A percentile compares a stretch with the other conserved stretches of the same genome.
These are phyloP conservation scores for Barbarea vulgaris DNA, from an alignment of 345 rosid genomes.

Conservation along the genomic window DNA sequence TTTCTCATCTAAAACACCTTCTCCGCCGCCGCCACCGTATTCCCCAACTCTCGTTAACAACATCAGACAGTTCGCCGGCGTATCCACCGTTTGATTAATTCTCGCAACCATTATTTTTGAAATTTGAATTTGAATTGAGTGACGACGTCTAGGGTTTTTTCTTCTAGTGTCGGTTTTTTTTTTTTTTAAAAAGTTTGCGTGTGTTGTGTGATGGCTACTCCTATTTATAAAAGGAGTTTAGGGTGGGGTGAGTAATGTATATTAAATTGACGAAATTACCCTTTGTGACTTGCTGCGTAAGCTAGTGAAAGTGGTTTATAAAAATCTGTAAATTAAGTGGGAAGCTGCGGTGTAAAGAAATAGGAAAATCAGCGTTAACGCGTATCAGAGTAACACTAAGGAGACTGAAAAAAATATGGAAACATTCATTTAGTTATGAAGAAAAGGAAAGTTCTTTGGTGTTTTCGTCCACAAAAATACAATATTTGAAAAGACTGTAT, in stretches of 20 bases:
- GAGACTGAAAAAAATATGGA: slow-evolving; percentile 13
- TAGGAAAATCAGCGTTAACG: slow-evolving; percentile 18
- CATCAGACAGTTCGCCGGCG: slow-evolving; percentile 57
- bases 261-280: slow-evolving; percentile 1
- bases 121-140: background rate
- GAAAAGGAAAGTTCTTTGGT: background rate
- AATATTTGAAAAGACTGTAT: background rate
- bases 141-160: slow-evolving; percentile 15
- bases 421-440: background rate
- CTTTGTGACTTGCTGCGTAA: background rate
- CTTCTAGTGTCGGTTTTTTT: background rate
- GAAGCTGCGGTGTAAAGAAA: slow-evolving; percentile 1
- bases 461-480: background rate
- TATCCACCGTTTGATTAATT: background rate
- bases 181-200: background rate
- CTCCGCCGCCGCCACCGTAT: background rate
- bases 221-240: slow-evolving; percentile 5
- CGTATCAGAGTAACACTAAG: background rate
- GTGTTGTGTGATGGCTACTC: background rate
- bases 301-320: background rate
- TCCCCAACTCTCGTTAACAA: slow-evolving; percentile 59
- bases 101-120: slow-evolving; percentile 50
- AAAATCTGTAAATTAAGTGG: background rate
- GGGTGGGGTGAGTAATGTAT: background rate
- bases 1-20: background rate